These are phyloP conservation scores for Nasturtium officinale DNA, from an alignment of 345 rosid genomes.

Conservation along the genomic window DNA sequence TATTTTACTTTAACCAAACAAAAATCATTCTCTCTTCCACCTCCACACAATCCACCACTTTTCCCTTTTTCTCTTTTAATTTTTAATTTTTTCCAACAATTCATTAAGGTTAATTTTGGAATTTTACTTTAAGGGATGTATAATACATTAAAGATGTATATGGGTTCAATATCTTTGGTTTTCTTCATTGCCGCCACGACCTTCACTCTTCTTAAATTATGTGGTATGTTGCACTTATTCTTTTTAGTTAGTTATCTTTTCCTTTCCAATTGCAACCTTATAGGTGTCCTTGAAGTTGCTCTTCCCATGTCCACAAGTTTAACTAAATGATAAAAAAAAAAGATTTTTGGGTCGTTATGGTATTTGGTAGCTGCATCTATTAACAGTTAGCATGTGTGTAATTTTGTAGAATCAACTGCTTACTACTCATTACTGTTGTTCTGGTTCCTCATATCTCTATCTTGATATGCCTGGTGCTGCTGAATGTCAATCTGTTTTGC, in stretches of 20 bases:
- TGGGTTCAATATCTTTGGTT: slow-evolving; percentile 95
- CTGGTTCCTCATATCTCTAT: not conserved
- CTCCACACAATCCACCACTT: too few species aligned
- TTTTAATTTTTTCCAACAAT: too few species aligned
- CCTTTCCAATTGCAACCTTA: not conserved
- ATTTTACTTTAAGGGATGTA: too few species aligned
- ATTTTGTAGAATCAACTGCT: not conserved
- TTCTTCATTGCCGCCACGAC: slow-evolving; percentile 87
- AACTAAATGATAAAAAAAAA: not conserved
- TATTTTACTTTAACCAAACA: too few species aligned
- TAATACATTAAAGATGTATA: too few species aligned
- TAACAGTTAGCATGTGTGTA: not conserved
- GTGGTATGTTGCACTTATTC: slow-evolving; percentile 54
- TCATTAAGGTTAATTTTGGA: too few species aligned
- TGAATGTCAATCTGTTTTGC: not conserved
- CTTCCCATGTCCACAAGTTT: not conserved
- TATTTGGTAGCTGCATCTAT: not conserved
- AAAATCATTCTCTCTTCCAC: too few species aligned
- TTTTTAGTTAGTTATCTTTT: not conserved
- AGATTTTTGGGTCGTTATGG: not conserved
- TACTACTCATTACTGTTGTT: slow-evolving; percentile 13
- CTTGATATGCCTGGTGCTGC: not conserved
- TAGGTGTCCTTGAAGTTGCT: not conserved
- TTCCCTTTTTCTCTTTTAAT: too few species aligned
- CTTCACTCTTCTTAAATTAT: slow-evolving; percentile 85